Base-by-base conservation (phyloP, 176 grass and related monocot genomes). In the Oryza coarctata region DNA sequence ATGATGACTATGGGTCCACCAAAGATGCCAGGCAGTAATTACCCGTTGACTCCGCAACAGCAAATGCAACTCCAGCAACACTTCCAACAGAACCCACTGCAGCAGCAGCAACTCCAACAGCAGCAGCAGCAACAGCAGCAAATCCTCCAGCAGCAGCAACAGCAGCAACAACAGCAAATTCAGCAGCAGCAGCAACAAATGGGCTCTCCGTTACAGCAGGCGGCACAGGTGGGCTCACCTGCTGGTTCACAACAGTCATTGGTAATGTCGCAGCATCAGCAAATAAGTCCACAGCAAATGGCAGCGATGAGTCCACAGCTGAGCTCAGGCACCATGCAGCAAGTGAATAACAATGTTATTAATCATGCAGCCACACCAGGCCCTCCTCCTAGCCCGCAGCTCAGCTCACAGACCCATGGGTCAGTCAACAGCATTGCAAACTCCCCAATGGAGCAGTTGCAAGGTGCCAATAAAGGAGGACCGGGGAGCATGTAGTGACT, bases 401-500 rank as follows among this genome's bases (percentile, higher is more conserved):
- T 94, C 85, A 99, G 96, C 85, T 99, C 96, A 12, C 96, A 98
- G 76, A 98, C 93, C 9, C 92, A 92, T 45, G 96, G 92, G 8
- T 99, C 91, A 2, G 93, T 99, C 32, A 85, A 76, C 63, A 99
- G 91, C 89, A 93, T 98, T 3, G 86, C 87, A n/a, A 95, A 90
- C 86, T 98, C 95, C 17, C 95, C 95, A 14, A 98, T 95, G 92
- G 95, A 98, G 57, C 95, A 98, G 82, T 84, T 98, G 82, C 95
- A 98, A 84, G 90, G 92, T 71, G 87, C 84, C 29, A 95, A 85
- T 78, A 93, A 92, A 71, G 90, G 77, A 40, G 86, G 88, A 34
- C 77, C 84, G 9, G 82, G 83, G 68, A 90, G 82, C 81, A 84
- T 92, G 76, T 92, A 89, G 55, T 86, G 28, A 68, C 61, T 45